phyloP scores from a whole-genome alignment of 176 grass and related monocot genomes.

The Raddia distichophylla region DNA sequence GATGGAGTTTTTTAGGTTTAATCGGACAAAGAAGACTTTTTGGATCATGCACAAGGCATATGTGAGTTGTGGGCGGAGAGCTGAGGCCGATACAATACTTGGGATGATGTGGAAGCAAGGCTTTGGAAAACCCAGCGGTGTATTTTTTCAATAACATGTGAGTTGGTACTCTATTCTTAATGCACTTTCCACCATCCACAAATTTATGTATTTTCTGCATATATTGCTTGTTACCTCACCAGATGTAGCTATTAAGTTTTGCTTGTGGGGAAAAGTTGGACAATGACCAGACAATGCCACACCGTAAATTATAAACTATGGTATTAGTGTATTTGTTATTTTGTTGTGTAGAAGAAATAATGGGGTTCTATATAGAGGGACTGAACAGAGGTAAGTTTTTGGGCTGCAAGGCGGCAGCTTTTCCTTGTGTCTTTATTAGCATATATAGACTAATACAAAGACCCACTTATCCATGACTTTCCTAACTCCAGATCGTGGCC shows the following conservation, averaged over 20 bases:
- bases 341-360: not conserved
- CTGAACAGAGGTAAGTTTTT: not conserved
- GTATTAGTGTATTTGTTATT: not conserved
- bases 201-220: slow-evolving; percentile 24
- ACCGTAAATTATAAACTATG: not conserved
- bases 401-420: no score
- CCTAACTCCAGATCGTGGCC: no score
- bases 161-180: slow-evolving; percentile 30
- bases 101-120: slow-evolving; percentile 89
- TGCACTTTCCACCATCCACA: not conserved
- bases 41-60: slow-evolving; percentile 90
- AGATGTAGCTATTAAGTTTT: not conserved
- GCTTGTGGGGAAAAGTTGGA: not conserved
- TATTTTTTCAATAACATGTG: slow-evolving; percentile 48
- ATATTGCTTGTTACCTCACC: not conserved
- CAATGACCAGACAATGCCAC: not conserved
- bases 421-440: no score
- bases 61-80: slow-evolving; percentile 43
- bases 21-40: slow-evolving; percentile 82
- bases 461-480: no score
- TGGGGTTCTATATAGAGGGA: not conserved
- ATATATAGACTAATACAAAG: no score
- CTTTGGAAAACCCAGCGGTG: slow-evolving; percentile 25
- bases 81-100: slow-evolving; percentile 64
- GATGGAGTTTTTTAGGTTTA: slow-evolving; percentile 68